Conservation (phyloP, 805 yeast species). For the Lipomyces lipofer region DNA sequence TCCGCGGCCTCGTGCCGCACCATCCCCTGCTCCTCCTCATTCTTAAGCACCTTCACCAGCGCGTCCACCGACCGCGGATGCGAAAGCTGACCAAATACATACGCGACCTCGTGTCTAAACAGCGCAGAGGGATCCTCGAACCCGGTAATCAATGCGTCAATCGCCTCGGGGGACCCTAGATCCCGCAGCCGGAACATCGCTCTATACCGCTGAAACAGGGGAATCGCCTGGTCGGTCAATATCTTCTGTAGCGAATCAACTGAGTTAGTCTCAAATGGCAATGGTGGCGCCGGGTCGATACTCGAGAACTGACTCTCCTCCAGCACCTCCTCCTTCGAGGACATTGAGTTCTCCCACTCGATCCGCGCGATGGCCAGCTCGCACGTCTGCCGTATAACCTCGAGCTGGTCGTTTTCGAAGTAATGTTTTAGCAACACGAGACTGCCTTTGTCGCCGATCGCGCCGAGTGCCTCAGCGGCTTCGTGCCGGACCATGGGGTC, state of each 20-base stretch:
- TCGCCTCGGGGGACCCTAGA: conserved; percentile 89
- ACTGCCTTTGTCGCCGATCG: conserved; percentile 79
- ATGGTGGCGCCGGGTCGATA: conserved; percentile 98
- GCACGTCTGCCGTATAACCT: conserved; percentile 95
- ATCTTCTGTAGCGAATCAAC: conserved; percentile 64
- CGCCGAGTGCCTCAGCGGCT: conserved; percentile 99
- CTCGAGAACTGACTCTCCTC: conserved; percentile 79
- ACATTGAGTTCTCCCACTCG: conserved; percentile 80
- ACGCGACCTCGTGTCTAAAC: conserved; percentile 96
- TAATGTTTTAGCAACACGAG: conserved; percentile 65
- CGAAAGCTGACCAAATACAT: conserved; percentile 95
- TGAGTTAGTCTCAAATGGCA: conserved; percentile 58
- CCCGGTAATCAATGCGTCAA: conserved; percentile 87
- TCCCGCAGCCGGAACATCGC: conserved; percentile 98
- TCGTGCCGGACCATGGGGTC: conserved; percentile 99
- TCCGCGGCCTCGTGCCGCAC: conserved; percentile 99
- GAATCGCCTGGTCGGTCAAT: conserved; percentile 71
- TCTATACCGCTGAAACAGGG: conserved; percentile 91
- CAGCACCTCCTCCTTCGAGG: conserved; percentile 63
- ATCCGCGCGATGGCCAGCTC: conserved; percentile 95
- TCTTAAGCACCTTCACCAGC: conserved; percentile 74
- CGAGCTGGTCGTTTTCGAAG: conserved; percentile 68
- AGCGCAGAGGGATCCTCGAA: conserved; percentile 88
- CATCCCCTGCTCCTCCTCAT: conserved; percentile 89
- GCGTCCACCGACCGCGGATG: conserved; percentile 91